Evolutionary conservation across 1,284 basidiomycete genomes (phyloP).

Genomic region (Pterula multifida): DNA sequence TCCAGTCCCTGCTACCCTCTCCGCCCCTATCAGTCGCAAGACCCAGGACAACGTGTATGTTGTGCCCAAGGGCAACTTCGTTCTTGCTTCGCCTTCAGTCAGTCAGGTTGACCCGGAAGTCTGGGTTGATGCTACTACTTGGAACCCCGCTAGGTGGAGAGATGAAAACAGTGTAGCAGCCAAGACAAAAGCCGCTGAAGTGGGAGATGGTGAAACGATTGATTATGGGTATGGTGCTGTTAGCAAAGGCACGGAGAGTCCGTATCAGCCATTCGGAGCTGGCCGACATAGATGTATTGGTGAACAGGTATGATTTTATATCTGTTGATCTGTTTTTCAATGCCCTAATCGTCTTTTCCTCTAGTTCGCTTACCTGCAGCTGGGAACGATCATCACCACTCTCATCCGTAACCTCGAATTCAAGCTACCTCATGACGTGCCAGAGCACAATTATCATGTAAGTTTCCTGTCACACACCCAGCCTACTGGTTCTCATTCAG

Average conservation of each 20-base stretch:
- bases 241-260: conserved; percentile 83
- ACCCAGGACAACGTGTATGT: conserved; percentile 64
- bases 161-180: conserved; percentile 70
- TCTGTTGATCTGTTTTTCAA: not conserved
- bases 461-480: conserved; percentile 19
- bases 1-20: conserved; percentile 70
- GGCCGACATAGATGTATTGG: conserved; percentile 93
- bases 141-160: conserved; percentile 81
- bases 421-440: conserved; percentile 55
- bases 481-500: not conserved
- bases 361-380: conserved; percentile 93
- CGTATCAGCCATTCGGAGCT: conserved; percentile 95
- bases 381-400: conserved; percentile 76
- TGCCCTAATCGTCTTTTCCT: conserved; percentile 10
- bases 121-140: conserved; percentile 68
- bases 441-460: conserved; percentile 85
- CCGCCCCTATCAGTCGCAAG: conserved; percentile 40
- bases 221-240: conserved; percentile 95
- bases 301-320: conserved; percentile 52
- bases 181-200: conserved; percentile 60
- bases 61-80: conserved; percentile 85
- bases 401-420: conserved; percentile 73
- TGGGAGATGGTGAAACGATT: conserved; percentile 62
- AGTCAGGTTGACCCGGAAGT: conserved; percentile 79
- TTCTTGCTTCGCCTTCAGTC: conserved; percentile 84